Base-by-base conservation (phyloP, 768 basidiomycete species). In the Saitozyma podzolica region DNA sequence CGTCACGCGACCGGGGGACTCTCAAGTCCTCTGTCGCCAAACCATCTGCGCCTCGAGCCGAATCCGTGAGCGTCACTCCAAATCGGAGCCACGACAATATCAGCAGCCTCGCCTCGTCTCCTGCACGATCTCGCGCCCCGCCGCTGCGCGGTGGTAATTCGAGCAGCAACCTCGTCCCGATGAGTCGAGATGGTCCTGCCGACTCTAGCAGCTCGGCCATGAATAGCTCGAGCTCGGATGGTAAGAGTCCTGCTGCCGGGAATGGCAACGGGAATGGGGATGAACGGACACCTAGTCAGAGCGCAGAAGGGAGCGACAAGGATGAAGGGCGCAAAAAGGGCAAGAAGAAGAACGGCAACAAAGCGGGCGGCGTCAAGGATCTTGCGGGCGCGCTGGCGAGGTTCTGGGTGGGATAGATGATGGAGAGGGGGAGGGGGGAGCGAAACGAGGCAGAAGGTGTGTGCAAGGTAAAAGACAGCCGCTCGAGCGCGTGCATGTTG, bases 321-420 rank as follows among this genome's bases (percentile, higher is more conserved):
- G 6, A 17, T 20, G 14, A 56, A 65, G 37, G 50, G 29, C 29
- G 14, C 11, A 50, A 63, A n/a, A 49, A 37, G 7, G 55, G 53
- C 41, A 55, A 64, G 50, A 56, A 62, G 52, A 75, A 68, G 51
- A 17, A 68, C n/a, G n/a, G n/a, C 48, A 75, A 73, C 56, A 62
- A 56, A 17, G 74, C 70, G 41, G 69, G 67, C 50, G 70, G 71
- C 47, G 66, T 75, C 37, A 68, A 67, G 51, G 68, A 72, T 55
- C 41, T 75, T 16, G 68, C 74, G 0, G 67, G 67, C 6, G 64
- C 74, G 5, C 51, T 75, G 39, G 71, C 71, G 13, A 68, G 64
- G 53, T 75, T 75, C 58, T 75, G 74, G 74, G 67, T 69, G 2
- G 74, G 70, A 3, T 74, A 62, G 50, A 6, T 29, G 29, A 29